A percentile compares a stretch with the other conserved stretches of the same genome.
phyloP scores from a whole-genome alignment of 2,329 filamentous ascomycete genomes.

The Monilinia polystroma region DNA sequence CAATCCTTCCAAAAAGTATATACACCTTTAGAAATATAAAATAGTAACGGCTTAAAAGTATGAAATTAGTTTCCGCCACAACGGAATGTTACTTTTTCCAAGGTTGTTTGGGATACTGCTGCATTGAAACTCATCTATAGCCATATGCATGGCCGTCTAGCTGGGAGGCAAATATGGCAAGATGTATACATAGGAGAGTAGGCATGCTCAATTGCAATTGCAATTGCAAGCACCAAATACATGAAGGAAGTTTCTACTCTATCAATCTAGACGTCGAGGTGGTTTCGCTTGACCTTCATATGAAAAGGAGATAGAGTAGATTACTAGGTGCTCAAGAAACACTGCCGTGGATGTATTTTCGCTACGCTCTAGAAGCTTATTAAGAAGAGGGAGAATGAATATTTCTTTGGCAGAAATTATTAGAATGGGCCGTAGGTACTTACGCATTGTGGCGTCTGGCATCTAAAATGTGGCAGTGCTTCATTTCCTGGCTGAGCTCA shows the following conservation, averaged over 20 bases:
- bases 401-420: neutral
- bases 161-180: neutral
- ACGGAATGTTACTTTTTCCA: too few relatives aligned
- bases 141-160: too few relatives aligned
- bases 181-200: neutral
- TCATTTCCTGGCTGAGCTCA: neutral
- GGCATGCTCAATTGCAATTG: neutral
- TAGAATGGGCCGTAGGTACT: neutral
- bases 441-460: too few relatives aligned
- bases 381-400: neutral
- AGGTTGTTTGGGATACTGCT: too few relatives aligned
- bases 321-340: neutral
- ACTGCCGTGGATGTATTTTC: neutral
- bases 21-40: neutral
- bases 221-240: neutral
- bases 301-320: too few relatives aligned
- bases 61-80: too few relatives aligned
- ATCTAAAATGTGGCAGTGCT: conserved; percentile 2
- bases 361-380: neutral
- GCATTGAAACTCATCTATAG: too few relatives aligned
- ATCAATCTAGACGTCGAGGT: neutral
- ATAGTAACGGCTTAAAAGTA: too few relatives aligned
- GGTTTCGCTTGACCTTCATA: too few relatives aligned
- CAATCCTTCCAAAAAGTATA: neutral
- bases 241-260: neutral